Conservation (phyloP, 805 yeast genomes). For the Saccharomycopsis olivae region DNA sequence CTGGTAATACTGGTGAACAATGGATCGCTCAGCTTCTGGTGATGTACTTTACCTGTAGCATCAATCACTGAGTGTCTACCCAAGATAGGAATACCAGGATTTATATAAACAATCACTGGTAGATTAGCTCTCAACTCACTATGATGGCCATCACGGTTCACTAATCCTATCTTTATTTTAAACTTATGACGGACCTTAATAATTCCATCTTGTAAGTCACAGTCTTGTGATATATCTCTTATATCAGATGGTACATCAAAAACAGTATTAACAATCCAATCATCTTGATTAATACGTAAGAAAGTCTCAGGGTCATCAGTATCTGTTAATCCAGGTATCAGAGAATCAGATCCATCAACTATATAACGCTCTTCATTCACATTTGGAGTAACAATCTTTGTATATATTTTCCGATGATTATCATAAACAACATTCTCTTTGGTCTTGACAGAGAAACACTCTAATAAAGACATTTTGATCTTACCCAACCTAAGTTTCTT, state of each 20-base stretch:
- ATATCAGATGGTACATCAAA: conserved; percentile 63
- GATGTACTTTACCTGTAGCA: conserved; percentile 4
- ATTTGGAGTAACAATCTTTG: conserved; percentile 4
- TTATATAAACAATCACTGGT: conserved; percentile 65
- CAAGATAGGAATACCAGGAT: conserved; percentile 68
- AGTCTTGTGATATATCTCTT: conserved; percentile 75
- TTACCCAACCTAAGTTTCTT: conserved; percentile 74
- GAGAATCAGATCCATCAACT: conserved; percentile 23
- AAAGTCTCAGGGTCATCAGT: conserved; percentile 1
- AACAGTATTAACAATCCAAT: conserved; percentile 60
- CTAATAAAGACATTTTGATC: conserved; percentile 55
- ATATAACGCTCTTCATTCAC: conserved; percentile 39
- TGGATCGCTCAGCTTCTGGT: not conserved
- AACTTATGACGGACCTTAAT: conserved; percentile 77
- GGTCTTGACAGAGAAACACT: conserved; percentile 35
- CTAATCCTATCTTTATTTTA: conserved; percentile 64
- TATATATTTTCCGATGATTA: conserved; percentile 2
- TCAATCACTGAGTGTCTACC: conserved; percentile 26
- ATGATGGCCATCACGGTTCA: conserved; percentile 72
- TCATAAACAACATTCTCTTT: conserved; percentile 6
- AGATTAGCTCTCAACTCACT: conserved; percentile 86
- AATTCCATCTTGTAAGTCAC: conserved; percentile 54
- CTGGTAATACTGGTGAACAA: conserved; percentile 2
- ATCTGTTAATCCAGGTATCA: not conserved
- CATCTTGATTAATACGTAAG: conserved; percentile 32